Base-by-base conservation (phyloP, 1,284 basidiomycete species). In the Chalciporus sp. region DNA sequence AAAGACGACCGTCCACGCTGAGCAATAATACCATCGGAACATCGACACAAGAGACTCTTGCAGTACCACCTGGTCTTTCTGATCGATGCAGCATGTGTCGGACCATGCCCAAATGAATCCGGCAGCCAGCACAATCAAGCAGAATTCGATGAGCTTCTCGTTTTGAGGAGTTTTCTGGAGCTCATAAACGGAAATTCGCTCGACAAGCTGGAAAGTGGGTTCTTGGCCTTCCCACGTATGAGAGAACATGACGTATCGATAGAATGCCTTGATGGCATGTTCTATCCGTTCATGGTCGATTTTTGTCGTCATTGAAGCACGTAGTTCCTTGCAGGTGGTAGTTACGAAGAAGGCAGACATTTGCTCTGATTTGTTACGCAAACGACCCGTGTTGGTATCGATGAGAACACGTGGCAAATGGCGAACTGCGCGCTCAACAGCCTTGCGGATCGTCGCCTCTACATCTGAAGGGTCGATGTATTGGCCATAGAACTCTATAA, bases 21-120 rank as follows among this genome's bases (percentile, higher is more conserved):
- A 42, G 8, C 29, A 11, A 2, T 14, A 6, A 28, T 56, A 56
- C 55, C 55, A 56, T 4, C 14, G n/a, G 28, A 56, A 56, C 51
- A 56, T 56, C 19, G 55, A 56, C 4, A 19, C 27, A 19, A 52
- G 47, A 2, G 50, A 42, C 17, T 49, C 42, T 7, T 48, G 42
- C 17, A 52, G 37, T 27, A 52, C 50, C 17, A 35, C 50, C n/a
- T 28, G 52, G 46, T 42, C 52, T 1, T 29, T 23, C 28, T 56
- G 50, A 37, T 56, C 47, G n/a, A 56, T 56, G 42, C 55, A 56
- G 26, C 55, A 56, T 2, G 55, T 56, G 29, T 56, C 50, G 6
- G 28, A 26, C 55, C 55, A 56, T 20, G 42, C 55, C 54, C 49
- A 56, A 10, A 17, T 7, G 28, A 39, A 56, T 9, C 50, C 45